These are phyloP conservation scores for Chaetoceros tenuissimus DNA, from an alignment of 108 stramenopile genomes.

Conservation along the genomic window DNA sequence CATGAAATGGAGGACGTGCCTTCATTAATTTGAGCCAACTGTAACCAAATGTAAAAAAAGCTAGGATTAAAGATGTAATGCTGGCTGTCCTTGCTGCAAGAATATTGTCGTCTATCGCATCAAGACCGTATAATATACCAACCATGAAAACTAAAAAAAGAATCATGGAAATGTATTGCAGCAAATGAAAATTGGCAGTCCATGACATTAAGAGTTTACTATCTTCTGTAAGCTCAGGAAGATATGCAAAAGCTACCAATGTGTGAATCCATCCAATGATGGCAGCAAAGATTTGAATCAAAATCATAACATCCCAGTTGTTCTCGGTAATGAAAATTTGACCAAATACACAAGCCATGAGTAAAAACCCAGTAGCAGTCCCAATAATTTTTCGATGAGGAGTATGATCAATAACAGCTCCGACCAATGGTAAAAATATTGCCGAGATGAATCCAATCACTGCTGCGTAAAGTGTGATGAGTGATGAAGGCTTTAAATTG, in stretches of 20 bases:
- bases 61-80: slow-evolving; percentile 29
- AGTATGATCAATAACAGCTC: slow-evolving; percentile 73
- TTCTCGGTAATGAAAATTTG: slow-evolving; percentile 42
- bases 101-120: slow-evolving; percentile 25
- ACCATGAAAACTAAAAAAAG: slow-evolving; percentile 34
- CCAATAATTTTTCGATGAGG: slow-evolving; percentile 37
- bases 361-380: slow-evolving; percentile 26
- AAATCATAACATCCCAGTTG: slow-evolving; percentile 41
- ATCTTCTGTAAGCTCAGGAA: slow-evolving; percentile 60
- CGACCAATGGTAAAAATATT: slow-evolving; percentile 45
- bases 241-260: slow-evolving; percentile 55
- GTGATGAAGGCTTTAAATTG: slow-evolving; percentile 60
- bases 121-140: slow-evolving; percentile 17
- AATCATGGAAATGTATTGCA: slow-evolving; percentile 39
- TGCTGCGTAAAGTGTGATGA: slow-evolving; percentile 55
- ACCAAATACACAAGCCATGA: slow-evolving; percentile 36
- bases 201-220: slow-evolving; percentile 38
- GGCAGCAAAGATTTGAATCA: slow-evolving; percentile 31
- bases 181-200: slow-evolving; percentile 48
- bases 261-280: slow-evolving; percentile 63
- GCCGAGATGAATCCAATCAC: slow-evolving; percentile 49
- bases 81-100: slow-evolving; percentile 32
- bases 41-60: slow-evolving; percentile 10
- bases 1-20: slow-evolving; percentile 26
- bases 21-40: slow-evolving; percentile 47